phyloP scores from a whole-genome alignment of 148 eudicot genomes.

The Suaeda aralocaspica region DNA sequence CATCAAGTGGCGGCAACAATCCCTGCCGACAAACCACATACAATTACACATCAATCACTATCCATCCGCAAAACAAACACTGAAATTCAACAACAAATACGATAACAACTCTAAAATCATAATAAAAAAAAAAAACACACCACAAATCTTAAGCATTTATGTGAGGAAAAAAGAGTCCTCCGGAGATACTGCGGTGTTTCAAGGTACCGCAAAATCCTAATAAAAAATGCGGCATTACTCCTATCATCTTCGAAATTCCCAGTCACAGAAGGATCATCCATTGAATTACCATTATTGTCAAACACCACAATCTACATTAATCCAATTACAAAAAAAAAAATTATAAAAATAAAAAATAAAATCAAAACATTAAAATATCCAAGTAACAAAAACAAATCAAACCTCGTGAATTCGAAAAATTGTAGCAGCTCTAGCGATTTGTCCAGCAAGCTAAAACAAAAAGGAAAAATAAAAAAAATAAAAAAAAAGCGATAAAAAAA shows the following conservation, averaged over 20 bases:
- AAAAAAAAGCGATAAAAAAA: conserved; percentile 1
- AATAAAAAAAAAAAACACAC: conserved; percentile 36
- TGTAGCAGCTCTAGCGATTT: conserved; percentile 96
- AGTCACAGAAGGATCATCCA: conserved; percentile 36
- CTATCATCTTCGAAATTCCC: conserved; percentile 49
- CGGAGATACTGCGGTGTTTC: conserved; percentile 96
- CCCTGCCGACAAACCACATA: conserved; percentile 47
- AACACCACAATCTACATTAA: conserved; percentile 67
- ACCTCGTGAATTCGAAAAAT: conserved; percentile 95
- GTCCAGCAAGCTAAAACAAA: conserved; percentile 75
- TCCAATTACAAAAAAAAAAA: neutral
- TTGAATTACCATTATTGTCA: conserved; percentile 49
- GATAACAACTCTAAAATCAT: neutral
- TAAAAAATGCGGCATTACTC: conserved; percentile 77
- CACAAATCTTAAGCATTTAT: conserved; percentile 78
- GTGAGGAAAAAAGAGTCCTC: conserved; percentile 60
- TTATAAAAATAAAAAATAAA: no score
- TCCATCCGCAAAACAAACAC: neutral
- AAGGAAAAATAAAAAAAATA: conserved; percentile 3
- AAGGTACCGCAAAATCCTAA: conserved; percentile 71
- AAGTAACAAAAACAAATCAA: neutral
- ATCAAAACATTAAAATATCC: no score
- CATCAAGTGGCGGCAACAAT: conserved; percentile 92
- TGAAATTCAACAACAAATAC: neutral
- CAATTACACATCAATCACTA: neutral